These are phyloP conservation scores for Candida taoyuanica DNA, from an alignment of 805 yeast species.

Conservation along the genomic window DNA sequence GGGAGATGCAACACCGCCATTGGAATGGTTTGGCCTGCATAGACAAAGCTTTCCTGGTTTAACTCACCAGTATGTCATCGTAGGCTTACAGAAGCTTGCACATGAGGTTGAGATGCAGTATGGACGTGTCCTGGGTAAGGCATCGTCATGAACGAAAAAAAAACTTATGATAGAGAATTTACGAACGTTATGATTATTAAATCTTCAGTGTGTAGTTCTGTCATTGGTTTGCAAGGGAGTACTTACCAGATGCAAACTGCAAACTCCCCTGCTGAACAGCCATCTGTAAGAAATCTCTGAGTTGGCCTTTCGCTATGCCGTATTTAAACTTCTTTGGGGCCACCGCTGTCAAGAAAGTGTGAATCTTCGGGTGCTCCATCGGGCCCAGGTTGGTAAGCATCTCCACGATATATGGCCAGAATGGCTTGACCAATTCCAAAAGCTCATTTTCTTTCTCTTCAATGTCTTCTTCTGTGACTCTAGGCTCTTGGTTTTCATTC, in stretches of 20 bases:
- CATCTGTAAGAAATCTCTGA: slow-evolving; percentile 5
- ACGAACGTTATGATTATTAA: slow-evolving; percentile 7
- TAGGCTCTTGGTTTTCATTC: slow-evolving; percentile 9
- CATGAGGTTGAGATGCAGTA: slow-evolving; percentile 54
- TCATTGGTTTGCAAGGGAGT: not conserved
- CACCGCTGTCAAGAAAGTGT: slow-evolving; percentile 48
- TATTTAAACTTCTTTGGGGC: slow-evolving; percentile 42
- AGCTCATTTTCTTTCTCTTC: slow-evolving; percentile 1
- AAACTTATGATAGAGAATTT: not conserved
- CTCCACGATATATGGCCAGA: slow-evolving; percentile 48
- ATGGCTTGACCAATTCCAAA: slow-evolving; percentile 9
- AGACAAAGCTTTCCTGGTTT: slow-evolving; percentile 80
- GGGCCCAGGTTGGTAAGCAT: slow-evolving; percentile 56
- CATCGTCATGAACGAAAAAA: not conserved
- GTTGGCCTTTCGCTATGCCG: slow-evolving; percentile 3
- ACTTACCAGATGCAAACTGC: slow-evolving; percentile 5
- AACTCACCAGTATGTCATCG: slow-evolving; percentile 76
- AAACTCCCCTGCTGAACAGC: slow-evolving; percentile 6
- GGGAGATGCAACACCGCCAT: slow-evolving; percentile 96
- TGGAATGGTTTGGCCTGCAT: slow-evolving; percentile 97
- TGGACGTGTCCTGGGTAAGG: slow-evolving; percentile 37
- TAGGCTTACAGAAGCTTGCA: slow-evolving; percentile 68
- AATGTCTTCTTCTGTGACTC: not conserved
- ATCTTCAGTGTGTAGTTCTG: not conserved
- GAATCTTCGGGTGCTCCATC: slow-evolving; percentile 44